Conservation (phyloP, 768 basidiomycete genomes). For the Termitomyces sp. region DNA sequence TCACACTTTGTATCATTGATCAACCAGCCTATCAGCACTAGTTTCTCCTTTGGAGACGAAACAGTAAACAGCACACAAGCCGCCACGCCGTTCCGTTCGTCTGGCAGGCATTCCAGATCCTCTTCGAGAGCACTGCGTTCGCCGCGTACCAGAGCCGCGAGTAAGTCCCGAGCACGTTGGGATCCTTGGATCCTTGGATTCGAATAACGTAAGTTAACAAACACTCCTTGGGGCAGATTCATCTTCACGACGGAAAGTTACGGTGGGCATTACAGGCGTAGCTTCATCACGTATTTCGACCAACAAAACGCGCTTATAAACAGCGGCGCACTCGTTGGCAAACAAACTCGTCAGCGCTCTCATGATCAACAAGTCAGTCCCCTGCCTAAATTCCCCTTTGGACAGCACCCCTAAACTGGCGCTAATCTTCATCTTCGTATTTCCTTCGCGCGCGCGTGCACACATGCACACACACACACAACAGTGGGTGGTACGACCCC, state of each 20-base stretch:
- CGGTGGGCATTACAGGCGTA: slow-evolving; percentile 64
- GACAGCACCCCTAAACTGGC: too few relatives aligned
- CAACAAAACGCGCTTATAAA: slow-evolving; percentile 53
- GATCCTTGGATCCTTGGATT: too few relatives aligned
- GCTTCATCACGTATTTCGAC: slow-evolving; percentile 60
- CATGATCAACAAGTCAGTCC: slow-evolving; percentile 56
- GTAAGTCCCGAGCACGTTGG: too few relatives aligned
- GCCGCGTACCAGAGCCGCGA: slow-evolving; percentile 47
- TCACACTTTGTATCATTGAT: too few relatives aligned
- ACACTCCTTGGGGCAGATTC: too few relatives aligned
- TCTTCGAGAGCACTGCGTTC: slow-evolving; percentile 55
- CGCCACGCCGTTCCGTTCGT: slow-evolving; percentile 54
- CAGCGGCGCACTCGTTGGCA: slow-evolving; percentile 38
- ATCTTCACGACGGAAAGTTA: slow-evolving; percentile 64
- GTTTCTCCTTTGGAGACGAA: slow-evolving; percentile 56
- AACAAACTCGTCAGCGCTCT: slow-evolving; percentile 49
- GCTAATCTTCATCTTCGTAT: too few relatives aligned
- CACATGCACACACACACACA: too few relatives aligned
- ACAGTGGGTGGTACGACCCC: slow-evolving; percentile 66
- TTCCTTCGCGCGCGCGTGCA: background rate
- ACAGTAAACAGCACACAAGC: slow-evolving; percentile 52
- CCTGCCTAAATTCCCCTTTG: too few relatives aligned
- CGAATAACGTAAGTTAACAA: too few relatives aligned
- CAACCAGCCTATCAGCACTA: slow-evolving; percentile 63
- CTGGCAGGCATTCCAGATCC: slow-evolving; percentile 59